Base-by-base conservation (phyloP, 1,284 basidiomycete species). In the Waitea zeae region DNA sequence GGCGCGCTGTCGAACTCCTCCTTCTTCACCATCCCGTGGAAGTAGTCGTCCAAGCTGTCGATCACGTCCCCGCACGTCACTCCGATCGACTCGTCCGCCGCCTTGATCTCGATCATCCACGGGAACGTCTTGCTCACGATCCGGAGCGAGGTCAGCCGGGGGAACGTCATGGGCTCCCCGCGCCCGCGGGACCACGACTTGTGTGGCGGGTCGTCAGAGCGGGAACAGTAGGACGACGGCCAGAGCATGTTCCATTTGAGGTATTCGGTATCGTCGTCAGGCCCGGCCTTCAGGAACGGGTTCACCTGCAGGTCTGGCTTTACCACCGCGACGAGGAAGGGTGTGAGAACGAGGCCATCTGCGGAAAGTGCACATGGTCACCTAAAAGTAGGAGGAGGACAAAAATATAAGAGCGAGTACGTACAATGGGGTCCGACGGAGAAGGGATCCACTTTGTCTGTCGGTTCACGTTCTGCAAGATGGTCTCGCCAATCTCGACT, bases 211-310 rank as follows among this genome's bases (percentile, higher is more conserved):
- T 81, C 78, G 18, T 53, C 62, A 2, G 75, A 76, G 36, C 69
- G 67, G 42, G 68, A 68, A 36, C 71, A 71, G 41, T 66, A 62
- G 32, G 58, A 63, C 2, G 75, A 64, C 4, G 58, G 55, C 51
- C 72, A 79, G 34, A 77, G 60, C 72, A 83, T 76, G 52, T 77
- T 76, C 77, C 79, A 83, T 36, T 63, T 67, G 26, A 83, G 54
- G 46, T 67, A 66, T 11, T 61, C 57, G 30, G 53, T 53, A 1
- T 66, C 61, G 3, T 51, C 38, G 24, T 26, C 24, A 7, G 24
- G 24, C 9, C 9, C 7, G 0, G 70, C 68, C 3, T 52, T 44
- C 5, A 81, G 54, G 20, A 81, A 59, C 0, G 79, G 76, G 46
- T 81, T 79, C 13, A 82, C 41, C 34, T 53, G 49, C 3, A 72